Evolutionary conservation across 345 rosid genomes (phyloP).

Genomic region (rapeseed (Brassica napus)): Da-Ae NC_063449.1:47908001-47908500

Average conservation of each 20-base stretch:
- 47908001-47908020: no score
- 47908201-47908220: background rate
- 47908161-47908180: background rate
- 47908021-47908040: no score
- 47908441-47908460: background rate
- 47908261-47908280: background rate
- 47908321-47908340: slow-evolving; percentile 26
- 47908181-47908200: background rate
- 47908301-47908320: slow-evolving; percentile 31
- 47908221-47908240: background rate
- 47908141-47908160: background rate
- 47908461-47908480: background rate
- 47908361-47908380: background rate
- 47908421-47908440: no score
- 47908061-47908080: no score
- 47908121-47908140: no score
- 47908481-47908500: background rate
- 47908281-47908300: slow-evolving; percentile 1
- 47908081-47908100: no score
- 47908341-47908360: background rate
- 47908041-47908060: no score
- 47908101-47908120: no score
- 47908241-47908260: background rate
- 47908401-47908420: no score
- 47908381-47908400: background rate